Conservation (phyloP, 768 basidiomycete species). For the Amyloporia xantha region DNA sequence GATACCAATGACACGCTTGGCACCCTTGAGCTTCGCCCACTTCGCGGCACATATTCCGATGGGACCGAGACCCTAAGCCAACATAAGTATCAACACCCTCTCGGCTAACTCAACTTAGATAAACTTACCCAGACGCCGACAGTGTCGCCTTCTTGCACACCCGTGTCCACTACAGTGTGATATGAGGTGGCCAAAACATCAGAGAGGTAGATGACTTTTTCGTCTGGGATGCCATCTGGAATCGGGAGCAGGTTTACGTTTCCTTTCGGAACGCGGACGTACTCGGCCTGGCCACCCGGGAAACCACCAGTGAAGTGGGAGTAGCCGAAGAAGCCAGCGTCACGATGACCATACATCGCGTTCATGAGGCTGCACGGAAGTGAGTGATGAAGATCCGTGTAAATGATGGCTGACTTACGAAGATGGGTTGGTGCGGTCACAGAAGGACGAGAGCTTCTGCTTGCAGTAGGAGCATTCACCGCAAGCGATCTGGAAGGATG, state of each 20-base stretch:
- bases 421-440: constrained; percentile 65
- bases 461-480: constrained; percentile 69
- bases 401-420: constrained; percentile 32
- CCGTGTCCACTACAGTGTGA: constrained; percentile 67
- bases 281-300: constrained; percentile 73
- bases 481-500: constrained; percentile 73
- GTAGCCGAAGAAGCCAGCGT: constrained; percentile 68
- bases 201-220: constrained; percentile 50
- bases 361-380: constrained; percentile 35
- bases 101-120: background rate
- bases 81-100: background rate
- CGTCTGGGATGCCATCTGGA: constrained; percentile 58
- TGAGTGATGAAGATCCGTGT: background rate
- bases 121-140: constrained; percentile 62
- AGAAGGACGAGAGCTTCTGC: constrained; percentile 66
- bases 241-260: constrained; percentile 67
- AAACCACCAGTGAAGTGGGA: constrained; percentile 70
- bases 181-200: constrained; percentile 69
- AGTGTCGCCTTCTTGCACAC: constrained; percentile 63
- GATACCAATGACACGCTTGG: constrained; percentile 63
- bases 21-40: constrained; percentile 64
- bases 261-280: constrained; percentile 64
- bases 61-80: constrained; percentile 50
- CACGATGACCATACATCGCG: constrained; percentile 57
- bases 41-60: constrained; percentile 56